These are phyloP conservation scores for Alternaria sp. DNA, from an alignment of 2,329 filamentous ascomycete species.

Conservation along the genomic window DNA sequence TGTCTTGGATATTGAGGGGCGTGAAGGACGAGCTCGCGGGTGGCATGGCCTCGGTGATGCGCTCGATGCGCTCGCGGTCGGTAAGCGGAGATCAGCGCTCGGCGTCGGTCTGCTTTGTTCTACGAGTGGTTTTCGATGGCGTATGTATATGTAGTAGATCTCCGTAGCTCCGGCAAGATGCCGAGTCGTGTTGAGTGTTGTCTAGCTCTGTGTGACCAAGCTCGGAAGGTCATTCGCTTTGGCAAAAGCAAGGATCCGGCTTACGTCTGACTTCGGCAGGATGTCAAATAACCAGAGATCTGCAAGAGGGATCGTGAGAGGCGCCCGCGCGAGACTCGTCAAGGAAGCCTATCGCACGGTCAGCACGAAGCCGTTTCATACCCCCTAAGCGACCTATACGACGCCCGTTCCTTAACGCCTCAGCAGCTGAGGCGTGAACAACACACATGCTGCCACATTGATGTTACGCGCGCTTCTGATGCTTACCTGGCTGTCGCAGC, in stretches of 20 bases:
- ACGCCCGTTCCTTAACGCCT: conserved; percentile 15
- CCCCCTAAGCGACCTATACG: conserved; percentile 18
- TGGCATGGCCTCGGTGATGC: conserved; percentile 41
- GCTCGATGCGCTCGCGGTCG: conserved; percentile 17
- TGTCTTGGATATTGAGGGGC: conserved; percentile 50
- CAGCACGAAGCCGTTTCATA: conserved; percentile 31
- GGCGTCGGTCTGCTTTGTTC: conserved; percentile 15
- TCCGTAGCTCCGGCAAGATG: conserved; percentile 34
- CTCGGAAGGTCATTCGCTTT: conserved; percentile 50
- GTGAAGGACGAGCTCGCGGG: conserved; percentile 53
- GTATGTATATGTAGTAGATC: conserved; percentile 29
- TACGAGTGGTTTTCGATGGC: conserved; percentile 21
- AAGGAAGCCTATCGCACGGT: conserved; percentile 38
- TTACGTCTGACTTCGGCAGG: conserved; percentile 42
- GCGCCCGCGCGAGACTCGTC: conserved; percentile 34
- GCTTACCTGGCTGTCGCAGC: conserved; percentile 29
- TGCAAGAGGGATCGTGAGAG: conserved; percentile 44
- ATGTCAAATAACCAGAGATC: conserved; percentile 46
- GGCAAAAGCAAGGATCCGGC: conserved; percentile 48
- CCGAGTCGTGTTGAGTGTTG: conserved; percentile 38
- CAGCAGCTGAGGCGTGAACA: conserved; percentile 12
- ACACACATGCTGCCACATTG: conserved; percentile 12
- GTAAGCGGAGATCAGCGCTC: conserved; percentile 14
- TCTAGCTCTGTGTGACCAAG: conserved; percentile 47
- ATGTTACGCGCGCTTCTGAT: conserved; percentile 25